phyloP scores from a whole-genome alignment of 2,329 filamentous ascomycete genomes.

The Curvularia lunata region DNA sequence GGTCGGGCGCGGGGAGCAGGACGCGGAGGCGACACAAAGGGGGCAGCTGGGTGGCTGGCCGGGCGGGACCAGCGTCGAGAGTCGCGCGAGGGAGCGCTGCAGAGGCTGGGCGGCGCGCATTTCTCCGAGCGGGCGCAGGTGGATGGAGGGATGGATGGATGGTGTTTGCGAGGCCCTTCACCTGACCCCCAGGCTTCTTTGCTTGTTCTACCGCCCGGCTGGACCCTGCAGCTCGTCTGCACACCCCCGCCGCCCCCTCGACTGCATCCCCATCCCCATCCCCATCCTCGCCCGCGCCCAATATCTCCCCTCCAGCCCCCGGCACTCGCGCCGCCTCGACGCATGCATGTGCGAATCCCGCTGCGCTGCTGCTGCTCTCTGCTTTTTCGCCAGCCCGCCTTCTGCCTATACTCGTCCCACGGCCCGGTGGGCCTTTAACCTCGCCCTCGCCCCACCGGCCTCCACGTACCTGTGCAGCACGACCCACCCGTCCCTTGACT shows the following conservation, averaged over 20 bases:
- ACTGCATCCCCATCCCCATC: too few relatives aligned
- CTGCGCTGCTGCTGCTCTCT: conserved; percentile 2
- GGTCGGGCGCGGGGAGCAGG: too few relatives aligned
- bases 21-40: background rate
- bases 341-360: conserved; percentile 19
- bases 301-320: background rate
- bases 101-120: conserved; percentile 12
- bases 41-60: background rate
- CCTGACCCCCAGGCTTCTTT: conserved; percentile 11
- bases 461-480: conserved; percentile 31
- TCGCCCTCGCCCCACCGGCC: conserved; percentile 3
- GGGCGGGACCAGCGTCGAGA: background rate
- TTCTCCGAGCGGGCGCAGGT: conserved; percentile 1
- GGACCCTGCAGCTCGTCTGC: conserved; percentile 31
- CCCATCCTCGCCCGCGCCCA: background rate
- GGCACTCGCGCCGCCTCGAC: background rate
- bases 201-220: conserved; percentile 15
- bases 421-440: conserved; percentile 33
- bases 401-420: conserved; percentile 24
- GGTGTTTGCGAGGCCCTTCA: too few relatives aligned
- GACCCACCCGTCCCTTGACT: conserved; percentile 23
- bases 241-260: conserved; percentile 24
- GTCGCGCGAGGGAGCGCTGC: background rate
- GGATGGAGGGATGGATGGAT: too few relatives aligned
- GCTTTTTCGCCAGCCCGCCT: background rate